Evolutionary conservation across 1,284 basidiomycete species (phyloP).

Genomic region (Ganoderma sinense): DNA sequence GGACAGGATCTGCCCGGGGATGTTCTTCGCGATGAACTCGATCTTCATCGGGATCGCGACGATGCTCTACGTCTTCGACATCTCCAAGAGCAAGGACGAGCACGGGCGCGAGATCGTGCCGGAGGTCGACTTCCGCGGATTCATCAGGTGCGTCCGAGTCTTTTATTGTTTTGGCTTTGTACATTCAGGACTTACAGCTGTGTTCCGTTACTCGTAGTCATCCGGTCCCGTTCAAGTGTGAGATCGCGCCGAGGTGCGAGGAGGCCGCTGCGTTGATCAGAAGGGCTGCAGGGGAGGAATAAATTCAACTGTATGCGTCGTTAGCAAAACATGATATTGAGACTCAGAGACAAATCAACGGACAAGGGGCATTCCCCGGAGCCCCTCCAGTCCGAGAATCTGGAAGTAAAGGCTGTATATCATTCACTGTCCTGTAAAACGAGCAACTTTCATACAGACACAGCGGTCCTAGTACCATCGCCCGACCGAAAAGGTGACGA

Average conservation of each 20-base stretch:
- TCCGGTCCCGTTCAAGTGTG: constrained; percentile 36
- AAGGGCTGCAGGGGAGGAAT: constrained; percentile 5
- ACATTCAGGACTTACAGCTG: background rate
- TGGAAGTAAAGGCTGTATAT: background rate
- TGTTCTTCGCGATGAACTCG: constrained; percentile 43
- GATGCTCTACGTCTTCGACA: constrained; percentile 40
- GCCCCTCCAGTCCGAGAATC: too few species aligned
- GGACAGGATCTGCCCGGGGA: constrained; percentile 43
- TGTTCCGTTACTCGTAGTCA: constrained; percentile 23
- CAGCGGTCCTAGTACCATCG: background rate
- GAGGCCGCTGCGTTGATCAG: constrained; percentile 29
- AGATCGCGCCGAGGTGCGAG: constrained; percentile 29
- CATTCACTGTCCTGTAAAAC: background rate
- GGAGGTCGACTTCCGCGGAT: constrained; percentile 39
- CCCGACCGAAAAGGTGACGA: background rate
- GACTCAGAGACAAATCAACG: too few species aligned
- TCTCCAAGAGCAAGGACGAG: constrained; percentile 37
- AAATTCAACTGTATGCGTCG: background rate
- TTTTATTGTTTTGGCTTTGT: too few species aligned
- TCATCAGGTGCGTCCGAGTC: constrained; percentile 34
- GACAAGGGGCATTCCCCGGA: too few species aligned
- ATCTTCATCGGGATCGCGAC: constrained; percentile 43
- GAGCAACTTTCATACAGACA: background rate
- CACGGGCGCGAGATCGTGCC: constrained; percentile 42
- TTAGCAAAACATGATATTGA: too few species aligned